Evolutionary conservation across 139 green algal species (phyloP).

Genomic region (Desmodesmus armatus): DNA sequence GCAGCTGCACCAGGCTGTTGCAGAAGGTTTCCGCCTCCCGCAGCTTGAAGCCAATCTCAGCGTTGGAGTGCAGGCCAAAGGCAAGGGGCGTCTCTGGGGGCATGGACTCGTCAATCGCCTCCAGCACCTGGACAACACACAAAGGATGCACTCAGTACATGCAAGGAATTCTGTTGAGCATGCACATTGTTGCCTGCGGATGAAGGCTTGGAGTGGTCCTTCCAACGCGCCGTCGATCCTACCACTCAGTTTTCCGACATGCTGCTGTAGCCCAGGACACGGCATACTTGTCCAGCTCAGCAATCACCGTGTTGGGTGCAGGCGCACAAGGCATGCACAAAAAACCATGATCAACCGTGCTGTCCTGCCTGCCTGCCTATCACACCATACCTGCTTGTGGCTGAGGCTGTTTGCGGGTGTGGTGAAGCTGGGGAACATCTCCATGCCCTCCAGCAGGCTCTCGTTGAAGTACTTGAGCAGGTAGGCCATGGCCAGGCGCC

Average conservation of each 20-base stretch:
- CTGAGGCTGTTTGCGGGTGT: constrained; percentile 72
- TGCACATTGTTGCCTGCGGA: no score
- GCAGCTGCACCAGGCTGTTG: constrained; percentile 74
- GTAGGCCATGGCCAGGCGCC: constrained; percentile 84
- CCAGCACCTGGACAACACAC: constrained; percentile 65
- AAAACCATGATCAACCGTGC: neutral
- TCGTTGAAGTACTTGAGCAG: constrained; percentile 87
- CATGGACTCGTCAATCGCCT: constrained; percentile 87
- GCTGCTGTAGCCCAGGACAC: no score
- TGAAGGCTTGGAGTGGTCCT: no score
- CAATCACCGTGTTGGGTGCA: no score
- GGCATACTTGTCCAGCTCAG: no score
- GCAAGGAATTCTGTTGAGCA: no score
- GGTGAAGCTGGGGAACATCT: constrained; percentile 86
- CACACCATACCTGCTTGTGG: constrained; percentile 71
- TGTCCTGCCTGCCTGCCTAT: neutral
- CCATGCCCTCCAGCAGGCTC: constrained; percentile 82
- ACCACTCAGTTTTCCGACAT: no score
- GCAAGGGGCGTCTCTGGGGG: constrained; percentile 84
- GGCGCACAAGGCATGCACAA: no score
- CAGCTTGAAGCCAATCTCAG: constrained; percentile 93
- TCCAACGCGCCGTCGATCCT: no score
- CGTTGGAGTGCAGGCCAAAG: constrained; percentile 94
- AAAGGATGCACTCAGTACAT: neutral
- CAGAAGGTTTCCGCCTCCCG: constrained; percentile 88